Conservation (phyloP, 495 filamentous ascomycete genomes). For the Entonaema liquescens region DNA sequence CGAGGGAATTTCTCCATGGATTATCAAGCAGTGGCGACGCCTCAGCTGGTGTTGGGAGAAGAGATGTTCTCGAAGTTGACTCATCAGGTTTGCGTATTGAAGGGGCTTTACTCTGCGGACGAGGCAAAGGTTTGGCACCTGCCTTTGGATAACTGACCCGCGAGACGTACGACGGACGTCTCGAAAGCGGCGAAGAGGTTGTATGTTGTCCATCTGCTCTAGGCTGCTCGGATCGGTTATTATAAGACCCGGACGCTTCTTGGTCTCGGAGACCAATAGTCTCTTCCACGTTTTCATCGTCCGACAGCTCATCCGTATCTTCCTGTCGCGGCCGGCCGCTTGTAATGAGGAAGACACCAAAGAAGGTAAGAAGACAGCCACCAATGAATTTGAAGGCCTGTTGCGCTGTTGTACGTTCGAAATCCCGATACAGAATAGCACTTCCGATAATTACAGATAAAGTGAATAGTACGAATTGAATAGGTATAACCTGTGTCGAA, state of each 20-base stretch:
- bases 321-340: constrained; percentile 64
- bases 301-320: constrained; percentile 62
- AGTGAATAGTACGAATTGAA: constrained; percentile 96
- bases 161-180: constrained; percentile 50
- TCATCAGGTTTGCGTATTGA: constrained; percentile 27
- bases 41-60: constrained; percentile 29
- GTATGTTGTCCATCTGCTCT: constrained; percentile 28
- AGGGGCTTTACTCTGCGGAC: constrained; percentile 34
- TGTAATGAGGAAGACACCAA: constrained; percentile 94
- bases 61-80: constrained; percentile 29
- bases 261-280: constrained; percentile 58
- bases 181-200: constrained; percentile 36
- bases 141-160: constrained; percentile 48
- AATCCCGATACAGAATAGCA: constrained; percentile 92
- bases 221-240: constrained; percentile 38
- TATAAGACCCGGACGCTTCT: constrained; percentile 38
- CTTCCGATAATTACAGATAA: constrained; percentile 94
- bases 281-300: constrained; percentile 62
- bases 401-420: constrained; percentile 75
- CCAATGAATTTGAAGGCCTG: constrained; percentile 85
- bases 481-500: constrained; percentile 95
- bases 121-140: constrained; percentile 33
- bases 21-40: constrained; percentile 47
- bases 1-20: constrained; percentile 45
- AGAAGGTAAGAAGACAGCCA: constrained; percentile 89